Evolutionary conservation across 1,139 yeast genomes (phyloP), one percentile per base, ranked within the genome.

Genomic region (Taphrina wiesneri): DNA sequence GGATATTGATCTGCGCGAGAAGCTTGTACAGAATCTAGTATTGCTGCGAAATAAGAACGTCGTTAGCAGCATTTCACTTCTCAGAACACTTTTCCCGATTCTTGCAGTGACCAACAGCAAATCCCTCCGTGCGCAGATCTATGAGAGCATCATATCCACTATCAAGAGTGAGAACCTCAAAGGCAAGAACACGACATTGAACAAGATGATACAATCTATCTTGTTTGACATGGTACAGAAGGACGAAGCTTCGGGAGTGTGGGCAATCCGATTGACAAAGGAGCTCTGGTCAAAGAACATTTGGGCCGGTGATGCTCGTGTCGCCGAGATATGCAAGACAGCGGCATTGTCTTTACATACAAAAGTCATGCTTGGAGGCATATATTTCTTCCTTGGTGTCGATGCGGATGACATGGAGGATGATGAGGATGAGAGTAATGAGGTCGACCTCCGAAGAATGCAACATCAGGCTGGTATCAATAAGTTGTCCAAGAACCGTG

Each of bases 251-350:
- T 79, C 82, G 68, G 98, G 98, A 47, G 79, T 93, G 34, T 93
- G 99, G 98, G 97, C 99, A 3, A 89, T 98, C 9, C 91, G 90
- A 74, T 80, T 93, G 66, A 91, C 98, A 7, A 83, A 98, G 75
- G 98, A 93, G 76, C 81, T 93, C 66, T 93, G 99, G 99, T 84
- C 96, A 79, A 83, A 98, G 74, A 96, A 96, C 74, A 88, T 93
- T 69, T 93, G 99, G 99, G 60, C 63, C 23, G 97, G 91, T 76
- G 99, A 93, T 77, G 84, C 96, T 0, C 82, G 98, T 72, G 88
- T 98, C 0, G 96, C 93, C 26, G 99, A 93, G 77, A 85, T 93
- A 73, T 92, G 95, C 98, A 88, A 96, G 1, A 96, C 90, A 73
- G 97, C 98, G 0, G 91, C 97, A 1, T 77, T 89, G 68, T 97